Evolutionary conservation across 345 rosid genomes (phyloP), one percentile per base, ranked within the genome.

Genomic region (Salix brachista): DNA sequence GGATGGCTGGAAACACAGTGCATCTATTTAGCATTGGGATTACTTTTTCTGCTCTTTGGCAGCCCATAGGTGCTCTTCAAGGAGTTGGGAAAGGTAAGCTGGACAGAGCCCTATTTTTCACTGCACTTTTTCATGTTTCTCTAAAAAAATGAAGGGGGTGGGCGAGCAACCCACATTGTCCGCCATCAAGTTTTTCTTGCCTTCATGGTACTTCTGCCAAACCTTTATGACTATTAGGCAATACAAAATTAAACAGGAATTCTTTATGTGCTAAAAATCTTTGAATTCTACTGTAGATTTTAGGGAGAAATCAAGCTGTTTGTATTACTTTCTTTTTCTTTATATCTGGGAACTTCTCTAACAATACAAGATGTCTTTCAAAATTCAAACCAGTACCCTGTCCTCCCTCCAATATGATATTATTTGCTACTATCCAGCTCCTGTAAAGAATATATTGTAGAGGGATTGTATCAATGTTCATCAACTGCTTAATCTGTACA

Each of bases 1-100:
- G 99, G 99, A 96, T 96, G 99, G 98, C 99, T 82, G 99, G 99
- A 71, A 96, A 91, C 77, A 92, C 98, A 2, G 99, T 96, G 70
- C 99, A 96, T 87, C 93, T 96, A 17, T 96, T 96, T 79, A 96
- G 99, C 84, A 96, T 96, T 78, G 99, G 99, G 46, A 96, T 96
- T 69, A 94, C 97, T 0, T 92, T 96, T 83, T 96, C 99, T 12
- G 99, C 99, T 80, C 98, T 96, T 71, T 96, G 97, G 97, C 98
- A 94, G 80, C 99, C 99, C 23, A 80, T 96, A 68, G 94, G 93
- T 68, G 99, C 99, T 71, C 96, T 96, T 67, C 99, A 94, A 87
- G 95, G 96, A 70, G 91, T 93, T 74, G 98, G 98, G 74, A 96
- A 94, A 83, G 95, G 99, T 96, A 88, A 87, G 92, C n/a, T 37